phyloP scores from a whole-genome alignment of 2,329 filamentous ascomycete genomes.

The Furcasterigmium sp. region DNA sequence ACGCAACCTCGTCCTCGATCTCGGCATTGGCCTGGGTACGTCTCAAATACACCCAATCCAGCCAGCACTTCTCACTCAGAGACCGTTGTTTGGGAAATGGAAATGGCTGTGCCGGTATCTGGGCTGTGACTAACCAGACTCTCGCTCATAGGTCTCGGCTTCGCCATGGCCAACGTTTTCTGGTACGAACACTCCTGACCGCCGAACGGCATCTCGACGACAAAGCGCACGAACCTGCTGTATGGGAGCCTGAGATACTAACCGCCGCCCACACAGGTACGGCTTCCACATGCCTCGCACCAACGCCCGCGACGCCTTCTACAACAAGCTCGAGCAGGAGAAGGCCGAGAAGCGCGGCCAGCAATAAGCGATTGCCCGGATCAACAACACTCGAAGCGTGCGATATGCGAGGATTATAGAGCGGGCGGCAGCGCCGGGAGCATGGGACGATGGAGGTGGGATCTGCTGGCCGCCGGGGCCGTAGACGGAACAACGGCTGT shows the following conservation, averaged over 20 bases:
- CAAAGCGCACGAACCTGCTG: constrained; percentile 1
- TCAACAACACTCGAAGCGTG: neutral
- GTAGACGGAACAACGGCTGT: constrained; percentile 9
- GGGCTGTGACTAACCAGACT: too few species aligned
- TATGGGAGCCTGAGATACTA: constrained; percentile 5
- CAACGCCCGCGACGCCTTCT: constrained; percentile 52
- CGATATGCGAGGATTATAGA: neutral
- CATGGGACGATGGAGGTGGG: too few species aligned
- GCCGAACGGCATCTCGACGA: neutral
- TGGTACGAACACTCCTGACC: constrained; percentile 38
- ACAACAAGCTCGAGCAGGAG: constrained; percentile 53
- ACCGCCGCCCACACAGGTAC: constrained; percentile 39
- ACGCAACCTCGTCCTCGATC: constrained; percentile 52
- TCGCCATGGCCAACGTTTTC: constrained; percentile 49
- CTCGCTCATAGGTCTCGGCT: constrained; percentile 39
- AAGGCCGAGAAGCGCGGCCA: constrained; percentile 31
- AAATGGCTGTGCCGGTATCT: too few species aligned
- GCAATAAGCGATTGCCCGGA: neutral
- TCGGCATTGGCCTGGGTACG: constrained; percentile 51
- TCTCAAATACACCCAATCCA: too few species aligned
- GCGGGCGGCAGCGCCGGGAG: constrained; percentile 3
- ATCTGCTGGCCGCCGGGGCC: too few species aligned
- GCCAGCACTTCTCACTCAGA: too few species aligned
- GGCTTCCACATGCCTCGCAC: constrained; percentile 59
- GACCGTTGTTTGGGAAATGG: too few species aligned